phyloP scores from a whole-genome alignment of 805 yeast species.

The Suhomyces prunicola region DNA sequence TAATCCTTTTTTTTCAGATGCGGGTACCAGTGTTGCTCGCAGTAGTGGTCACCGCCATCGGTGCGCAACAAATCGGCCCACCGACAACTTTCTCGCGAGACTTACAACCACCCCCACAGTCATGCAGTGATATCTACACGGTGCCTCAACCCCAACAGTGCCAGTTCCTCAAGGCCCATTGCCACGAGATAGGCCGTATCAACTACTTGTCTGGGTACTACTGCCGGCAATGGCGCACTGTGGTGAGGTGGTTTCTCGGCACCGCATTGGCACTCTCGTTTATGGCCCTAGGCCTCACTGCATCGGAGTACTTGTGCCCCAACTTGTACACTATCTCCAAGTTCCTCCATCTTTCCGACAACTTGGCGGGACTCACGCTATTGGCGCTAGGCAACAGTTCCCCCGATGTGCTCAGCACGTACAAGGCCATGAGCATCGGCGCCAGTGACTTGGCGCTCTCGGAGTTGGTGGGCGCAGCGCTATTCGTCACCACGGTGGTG shows the following conservation, averaged over 20 bases:
- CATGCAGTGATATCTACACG: constrained; percentile 2
- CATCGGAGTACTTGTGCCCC: constrained; percentile 81
- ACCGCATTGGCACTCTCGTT: constrained; percentile 45
- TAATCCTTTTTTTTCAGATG: no score
- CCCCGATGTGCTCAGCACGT: constrained; percentile 85
- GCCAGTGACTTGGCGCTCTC: constrained; percentile 80
- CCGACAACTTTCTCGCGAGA: background rate
- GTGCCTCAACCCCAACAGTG: constrained; percentile 21
- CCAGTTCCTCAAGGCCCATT: constrained; percentile 30
- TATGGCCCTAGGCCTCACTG: constrained; percentile 67
- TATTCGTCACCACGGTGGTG: constrained; percentile 75
- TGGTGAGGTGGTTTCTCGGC: constrained; percentile 15
- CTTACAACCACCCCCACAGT: background rate
- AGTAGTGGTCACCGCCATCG: background rate
- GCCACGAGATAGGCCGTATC: constrained; percentile 33
- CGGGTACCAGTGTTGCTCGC: background rate
- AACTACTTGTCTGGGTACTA: constrained; percentile 37
- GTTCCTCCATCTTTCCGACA: constrained; percentile 62
- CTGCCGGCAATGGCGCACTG: constrained; percentile 16
- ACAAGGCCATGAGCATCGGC: constrained; percentile 72
- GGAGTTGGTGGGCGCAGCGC: constrained; percentile 87
- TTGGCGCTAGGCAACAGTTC: constrained; percentile 91
- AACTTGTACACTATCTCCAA: constrained; percentile 66
- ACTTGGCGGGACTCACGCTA: constrained; percentile 80
- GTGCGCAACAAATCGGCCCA: background rate